Conservation (phyloP, 176 grass and related monocot genomes). For the Pontederia paniculata region DNA sequence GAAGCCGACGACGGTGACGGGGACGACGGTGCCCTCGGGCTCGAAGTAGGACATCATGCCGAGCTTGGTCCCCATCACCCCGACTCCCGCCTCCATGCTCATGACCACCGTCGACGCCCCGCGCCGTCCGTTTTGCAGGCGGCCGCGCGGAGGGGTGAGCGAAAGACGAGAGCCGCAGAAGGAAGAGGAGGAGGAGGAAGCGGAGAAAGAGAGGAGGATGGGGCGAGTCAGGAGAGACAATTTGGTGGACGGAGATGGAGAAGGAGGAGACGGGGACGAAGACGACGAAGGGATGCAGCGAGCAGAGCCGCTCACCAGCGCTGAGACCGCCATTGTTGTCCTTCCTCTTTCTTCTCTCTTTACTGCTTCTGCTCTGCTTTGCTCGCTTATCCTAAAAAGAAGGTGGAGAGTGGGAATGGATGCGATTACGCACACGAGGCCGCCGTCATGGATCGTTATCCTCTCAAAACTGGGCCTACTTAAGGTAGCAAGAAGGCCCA, state of each 20-base stretch:
- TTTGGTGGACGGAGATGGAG: background rate
- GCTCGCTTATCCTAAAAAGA: no score
- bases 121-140: background rate
- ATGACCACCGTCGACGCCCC: constrained; percentile 33
- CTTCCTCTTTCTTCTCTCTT: background rate
- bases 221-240: background rate
- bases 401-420: no score
- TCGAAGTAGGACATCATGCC: constrained; percentile 97
- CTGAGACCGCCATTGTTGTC: constrained; percentile 5
- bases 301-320: constrained; percentile 1
- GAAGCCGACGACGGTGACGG: constrained; percentile 80
- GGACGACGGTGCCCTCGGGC: constrained; percentile 43
- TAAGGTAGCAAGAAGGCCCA: no score
- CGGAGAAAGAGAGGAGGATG: background rate
- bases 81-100: constrained; percentile 54
- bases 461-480: no score
- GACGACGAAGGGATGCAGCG: background rate
- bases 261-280: background rate
- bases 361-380: background rate
- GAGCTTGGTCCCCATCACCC: constrained; percentile 88
- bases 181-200: background rate
- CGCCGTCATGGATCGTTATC: no score
- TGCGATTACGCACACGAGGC: no score
- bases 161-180: background rate
- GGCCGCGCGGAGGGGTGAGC: background rate